A percentile compares a stretch with the other conserved stretches of the same genome.
These are phyloP conservation scores for Tephrocybe rancida DNA, from an alignment of 768 basidiomycete genomes.

Conservation along the genomic window DNA sequence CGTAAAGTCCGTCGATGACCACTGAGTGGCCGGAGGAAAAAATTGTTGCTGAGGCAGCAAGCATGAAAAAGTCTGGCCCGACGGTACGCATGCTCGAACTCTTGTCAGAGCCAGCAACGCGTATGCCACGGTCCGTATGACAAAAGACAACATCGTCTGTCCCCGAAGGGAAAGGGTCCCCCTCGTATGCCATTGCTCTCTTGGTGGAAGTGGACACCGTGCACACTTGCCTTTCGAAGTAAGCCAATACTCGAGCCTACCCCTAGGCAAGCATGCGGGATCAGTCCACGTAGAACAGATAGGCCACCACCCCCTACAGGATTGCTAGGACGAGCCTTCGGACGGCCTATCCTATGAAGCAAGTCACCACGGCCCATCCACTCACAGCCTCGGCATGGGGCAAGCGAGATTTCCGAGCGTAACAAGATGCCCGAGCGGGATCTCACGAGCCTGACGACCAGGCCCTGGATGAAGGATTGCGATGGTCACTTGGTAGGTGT, in stretches of 20 bases:
- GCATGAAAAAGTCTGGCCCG: conserved; percentile 7
- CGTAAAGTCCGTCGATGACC: neutral
- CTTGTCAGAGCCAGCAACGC: neutral
- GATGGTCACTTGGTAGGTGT: too few species aligned
- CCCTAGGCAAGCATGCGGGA: neutral
- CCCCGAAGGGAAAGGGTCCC: neutral
- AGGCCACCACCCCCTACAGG: conserved; percentile 6
- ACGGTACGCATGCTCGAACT: neutral
- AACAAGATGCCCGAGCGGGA: too few species aligned
- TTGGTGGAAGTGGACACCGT: conserved; percentile 2
- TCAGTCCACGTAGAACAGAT: conserved; percentile 4
- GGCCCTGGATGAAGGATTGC: too few species aligned
- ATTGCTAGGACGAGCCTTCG: too few species aligned
- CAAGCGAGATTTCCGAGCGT: too few species aligned
- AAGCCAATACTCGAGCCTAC: neutral
- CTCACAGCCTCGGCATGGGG: too few species aligned
- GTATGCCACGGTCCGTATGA: conserved; percentile 3
- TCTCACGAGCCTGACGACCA: too few species aligned
- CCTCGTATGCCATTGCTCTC: conserved; percentile 9
- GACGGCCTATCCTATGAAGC: too few species aligned
- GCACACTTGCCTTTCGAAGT: neutral
- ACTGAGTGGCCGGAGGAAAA: conserved; percentile 1
- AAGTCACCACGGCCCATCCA: too few species aligned
- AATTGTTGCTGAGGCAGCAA: conserved; percentile 12
- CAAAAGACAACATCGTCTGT: neutral